phyloP scores from a whole-genome alignment of 2,329 filamentous ascomycete genomes.

The Pyricularia sp. region DNA sequence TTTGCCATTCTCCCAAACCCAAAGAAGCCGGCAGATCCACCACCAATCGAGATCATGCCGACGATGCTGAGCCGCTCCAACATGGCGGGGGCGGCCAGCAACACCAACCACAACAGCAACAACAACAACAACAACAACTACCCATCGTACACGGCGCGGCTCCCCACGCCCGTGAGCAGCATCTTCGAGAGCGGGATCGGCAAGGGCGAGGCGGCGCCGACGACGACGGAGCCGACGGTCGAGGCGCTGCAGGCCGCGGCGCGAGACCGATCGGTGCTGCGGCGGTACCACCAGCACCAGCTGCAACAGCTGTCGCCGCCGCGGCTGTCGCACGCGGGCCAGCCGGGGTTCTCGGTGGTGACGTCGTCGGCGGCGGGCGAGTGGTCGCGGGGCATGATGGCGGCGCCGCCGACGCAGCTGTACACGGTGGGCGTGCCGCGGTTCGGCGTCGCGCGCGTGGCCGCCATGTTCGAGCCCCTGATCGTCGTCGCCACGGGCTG shows the following conservation, averaged over 20 bases:
- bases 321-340: conserved; percentile 17
- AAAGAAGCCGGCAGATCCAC: conserved; percentile 11
- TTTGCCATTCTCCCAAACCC: conserved; percentile 61
- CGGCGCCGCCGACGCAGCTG: conserved; percentile 36
- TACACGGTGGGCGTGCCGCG: conserved; percentile 49
- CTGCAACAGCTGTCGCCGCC: neutral
- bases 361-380: conserved; percentile 49
- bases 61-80: conserved; percentile 4
- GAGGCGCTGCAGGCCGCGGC: conserved; percentile 6
- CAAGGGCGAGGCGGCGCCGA: neutral
- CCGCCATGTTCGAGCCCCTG: conserved; percentile 41
- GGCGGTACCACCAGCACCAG: conserved; percentile 1
- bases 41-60: neutral
- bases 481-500: conserved; percentile 51
- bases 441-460: conserved; percentile 43
- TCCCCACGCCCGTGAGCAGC: neutral
- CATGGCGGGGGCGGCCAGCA: neutral
- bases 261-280: neutral
- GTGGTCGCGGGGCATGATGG: conserved; percentile 46
- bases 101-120: neutral
- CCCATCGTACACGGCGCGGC: neutral
- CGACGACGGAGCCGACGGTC: neutral
- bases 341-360: conserved; percentile 47
- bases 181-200: neutral
- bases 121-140: neutral